Evolutionary conservation across 768 basidiomycete genomes (phyloP).

Genomic region (Tylopilus felleus): DNA sequence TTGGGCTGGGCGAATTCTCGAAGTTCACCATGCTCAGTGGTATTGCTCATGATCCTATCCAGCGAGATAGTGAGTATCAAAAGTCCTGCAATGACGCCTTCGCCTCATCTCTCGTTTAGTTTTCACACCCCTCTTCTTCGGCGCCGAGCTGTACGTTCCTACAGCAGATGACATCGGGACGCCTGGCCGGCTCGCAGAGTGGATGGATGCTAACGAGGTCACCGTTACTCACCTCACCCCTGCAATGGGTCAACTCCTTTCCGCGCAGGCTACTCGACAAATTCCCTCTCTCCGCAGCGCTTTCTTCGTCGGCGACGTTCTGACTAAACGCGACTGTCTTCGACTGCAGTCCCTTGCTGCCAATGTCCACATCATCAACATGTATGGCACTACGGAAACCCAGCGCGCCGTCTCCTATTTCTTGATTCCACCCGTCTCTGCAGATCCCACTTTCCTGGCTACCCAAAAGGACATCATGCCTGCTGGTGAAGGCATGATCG

Average conservation of each 20-base stretch:
- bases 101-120: conserved; percentile 47
- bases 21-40: conserved; percentile 99
- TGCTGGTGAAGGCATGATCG: conserved; percentile 95
- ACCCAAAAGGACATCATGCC: conserved; percentile 98
- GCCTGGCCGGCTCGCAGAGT: conserved; percentile 93
- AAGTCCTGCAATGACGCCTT: neutral
- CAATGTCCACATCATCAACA: conserved; percentile 95
- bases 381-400: conserved; percentile 99
- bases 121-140: conserved; percentile 98
- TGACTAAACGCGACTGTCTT: conserved; percentile 96
- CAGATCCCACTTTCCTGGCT: conserved; percentile 85
- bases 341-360: conserved; percentile 89
- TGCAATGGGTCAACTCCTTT: conserved; percentile 98
- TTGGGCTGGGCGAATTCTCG: conserved; percentile 67
- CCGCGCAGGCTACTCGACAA: conserved; percentile 76
- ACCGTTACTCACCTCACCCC: conserved; percentile 98
- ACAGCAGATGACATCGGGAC: conserved; percentile 97
- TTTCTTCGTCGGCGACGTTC: conserved; percentile 98
- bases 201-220: conserved; percentile 92
- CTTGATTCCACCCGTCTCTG: conserved; percentile 77
- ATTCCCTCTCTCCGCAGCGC: conserved; percentile 87
- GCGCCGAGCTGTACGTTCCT: conserved; percentile 92
- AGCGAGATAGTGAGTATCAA: conserved; percentile 84
- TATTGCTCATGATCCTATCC: conserved; percentile 98
- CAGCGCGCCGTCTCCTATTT: conserved; percentile 99